Evolutionary conservation across 164 flowering plant genomes (phyloP).

Genomic region (grape (Vitis vinifera)): DNA sequence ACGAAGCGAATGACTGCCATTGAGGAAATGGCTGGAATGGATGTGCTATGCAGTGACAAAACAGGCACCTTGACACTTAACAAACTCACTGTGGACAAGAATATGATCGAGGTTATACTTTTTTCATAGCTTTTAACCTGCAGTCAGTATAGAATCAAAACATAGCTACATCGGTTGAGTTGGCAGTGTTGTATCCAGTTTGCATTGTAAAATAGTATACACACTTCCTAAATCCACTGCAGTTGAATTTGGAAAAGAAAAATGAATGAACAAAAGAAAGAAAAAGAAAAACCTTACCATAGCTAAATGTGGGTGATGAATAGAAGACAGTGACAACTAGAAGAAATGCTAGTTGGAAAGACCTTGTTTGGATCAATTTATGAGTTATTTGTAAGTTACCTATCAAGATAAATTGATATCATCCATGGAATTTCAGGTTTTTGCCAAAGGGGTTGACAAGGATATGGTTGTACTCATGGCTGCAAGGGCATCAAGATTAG

Average conservation of each 20-base stretch:
- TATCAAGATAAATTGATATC: background rate
- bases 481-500: conserved; percentile 67
- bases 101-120: conserved; percentile 60
- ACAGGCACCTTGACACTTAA: conserved; percentile 77
- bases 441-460: conserved; percentile 51
- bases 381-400: background rate
- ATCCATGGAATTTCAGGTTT: conserved; percentile 34
- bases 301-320: background rate
- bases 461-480: conserved; percentile 64
- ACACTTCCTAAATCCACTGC: background rate
- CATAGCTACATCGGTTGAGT: background rate
- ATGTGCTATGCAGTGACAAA: conserved; percentile 84
- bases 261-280: background rate
- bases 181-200: too few species aligned
- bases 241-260: background rate
- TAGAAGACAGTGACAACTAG: background rate
- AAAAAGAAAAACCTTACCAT: too few species aligned
- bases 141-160: background rate
- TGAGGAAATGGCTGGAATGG: conserved; percentile 89
- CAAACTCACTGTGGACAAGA: conserved; percentile 67
- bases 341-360: background rate
- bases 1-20: conserved; percentile 89
- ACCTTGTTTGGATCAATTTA: background rate
- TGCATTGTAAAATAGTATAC: background rate
- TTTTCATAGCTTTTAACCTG: background rate